Conservation (phyloP, 768 basidiomycete species). For the Boletus edulis region DNA sequence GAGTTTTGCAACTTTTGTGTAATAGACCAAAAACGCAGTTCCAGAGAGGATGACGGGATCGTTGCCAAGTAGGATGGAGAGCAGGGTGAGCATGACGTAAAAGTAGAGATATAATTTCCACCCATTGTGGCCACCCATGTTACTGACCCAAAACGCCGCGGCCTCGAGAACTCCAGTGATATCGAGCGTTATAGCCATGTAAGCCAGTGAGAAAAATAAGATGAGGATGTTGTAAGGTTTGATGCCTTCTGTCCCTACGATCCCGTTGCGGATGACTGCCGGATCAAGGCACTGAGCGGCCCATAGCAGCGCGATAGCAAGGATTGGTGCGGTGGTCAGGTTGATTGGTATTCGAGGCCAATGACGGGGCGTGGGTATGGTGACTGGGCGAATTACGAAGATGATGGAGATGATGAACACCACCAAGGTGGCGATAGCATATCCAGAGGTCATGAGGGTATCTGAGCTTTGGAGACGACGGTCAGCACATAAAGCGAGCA, state of each 20-base stretch:
- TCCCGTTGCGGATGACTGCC: slow-evolving; percentile 64
- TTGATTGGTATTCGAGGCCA: slow-evolving; percentile 40
- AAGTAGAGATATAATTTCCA: slow-evolving; percentile 73
- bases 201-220: slow-evolving; percentile 88
- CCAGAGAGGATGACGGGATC: slow-evolving; percentile 93
- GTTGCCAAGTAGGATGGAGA: slow-evolving; percentile 85
- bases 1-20: slow-evolving; percentile 58
- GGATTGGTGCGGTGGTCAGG: slow-evolving; percentile 53
- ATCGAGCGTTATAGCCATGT: slow-evolving; percentile 91
- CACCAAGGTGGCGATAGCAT: slow-evolving; percentile 48
- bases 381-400: slow-evolving; percentile 48
- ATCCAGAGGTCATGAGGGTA: slow-evolving; percentile 38
- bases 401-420: slow-evolving; percentile 53
- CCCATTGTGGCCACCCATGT: slow-evolving; percentile 73
- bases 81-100: slow-evolving; percentile 75
- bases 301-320: slow-evolving; percentile 52
- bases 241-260: slow-evolving; percentile 75
- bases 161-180: slow-evolving; percentile 83
- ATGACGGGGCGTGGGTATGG: slow-evolving; percentile 38
- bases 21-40: slow-evolving; percentile 87
- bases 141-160: slow-evolving; percentile 87
- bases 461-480: not conserved
- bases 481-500: not conserved
- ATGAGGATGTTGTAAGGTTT: slow-evolving; percentile 93
- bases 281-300: slow-evolving; percentile 50